Percentiles rank a stretch among this genome's conserved stretches.
Evolutionary conservation across 2,329 filamentous ascomycete species (phyloP).

Genomic region (Fusarium algeriense): DNA sequence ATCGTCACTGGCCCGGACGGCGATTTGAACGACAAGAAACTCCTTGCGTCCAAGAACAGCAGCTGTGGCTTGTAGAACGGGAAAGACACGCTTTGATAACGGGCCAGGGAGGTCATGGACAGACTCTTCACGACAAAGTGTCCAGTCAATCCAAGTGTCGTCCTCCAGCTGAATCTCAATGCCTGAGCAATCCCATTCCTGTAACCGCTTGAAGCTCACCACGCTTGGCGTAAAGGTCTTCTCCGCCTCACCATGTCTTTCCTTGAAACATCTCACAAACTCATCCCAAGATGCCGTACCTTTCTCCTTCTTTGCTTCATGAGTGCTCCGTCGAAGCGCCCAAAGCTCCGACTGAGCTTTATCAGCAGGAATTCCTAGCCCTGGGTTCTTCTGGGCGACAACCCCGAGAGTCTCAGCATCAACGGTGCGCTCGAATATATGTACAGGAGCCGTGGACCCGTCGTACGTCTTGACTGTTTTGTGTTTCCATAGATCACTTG

Average conservation of each 20-base stretch:
- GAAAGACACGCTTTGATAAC: slow-evolving; percentile 74
- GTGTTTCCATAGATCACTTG: slow-evolving; percentile 59
- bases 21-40: slow-evolving; percentile 70
- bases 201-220: slow-evolving; percentile 51
- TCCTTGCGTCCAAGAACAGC: slow-evolving; percentile 57
- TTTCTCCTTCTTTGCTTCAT: slow-evolving; percentile 62
- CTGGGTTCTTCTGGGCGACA: slow-evolving; percentile 52
- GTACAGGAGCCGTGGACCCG: slow-evolving; percentile 63
- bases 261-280: slow-evolving; percentile 70
- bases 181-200: slow-evolving; percentile 60
- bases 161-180: slow-evolving; percentile 55
- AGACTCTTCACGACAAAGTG: slow-evolving; percentile 71
- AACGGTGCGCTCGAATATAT: slow-evolving; percentile 66
- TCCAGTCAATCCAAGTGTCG: slow-evolving; percentile 61
- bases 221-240: slow-evolving; percentile 56
- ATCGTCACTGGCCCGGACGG: slow-evolving; percentile 57
- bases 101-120: slow-evolving; percentile 71
- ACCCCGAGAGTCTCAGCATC: slow-evolving; percentile 57
- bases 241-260: slow-evolving; percentile 58
- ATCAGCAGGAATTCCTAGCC: slow-evolving; percentile 37
- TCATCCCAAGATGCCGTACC: slow-evolving; percentile 74
- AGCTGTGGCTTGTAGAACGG: slow-evolving; percentile 72
- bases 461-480: slow-evolving; percentile 63
- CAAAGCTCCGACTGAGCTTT: slow-evolving; percentile 65
- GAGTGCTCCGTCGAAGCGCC: slow-evolving; percentile 72